Percentiles rank a stretch among this genome's conserved stretches.
Evolutionary conservation across 495 filamentous ascomycete genomes (phyloP).

Genomic region (Chaetomium cochliodes): DNA sequence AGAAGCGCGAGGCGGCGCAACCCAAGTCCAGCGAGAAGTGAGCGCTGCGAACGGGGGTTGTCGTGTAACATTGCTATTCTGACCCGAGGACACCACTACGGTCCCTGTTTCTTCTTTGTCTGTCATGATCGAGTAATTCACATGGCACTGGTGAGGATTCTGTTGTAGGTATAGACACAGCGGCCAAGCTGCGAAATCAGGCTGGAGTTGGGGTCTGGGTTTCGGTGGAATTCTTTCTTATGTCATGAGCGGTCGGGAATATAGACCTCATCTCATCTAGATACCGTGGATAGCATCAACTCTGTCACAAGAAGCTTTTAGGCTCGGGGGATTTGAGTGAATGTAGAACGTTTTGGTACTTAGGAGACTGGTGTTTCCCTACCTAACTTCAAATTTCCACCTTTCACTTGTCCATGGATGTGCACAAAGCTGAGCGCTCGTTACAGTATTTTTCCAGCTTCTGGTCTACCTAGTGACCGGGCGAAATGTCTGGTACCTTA

Average conservation of each 20-base stretch:
- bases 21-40: conserved; percentile 23
- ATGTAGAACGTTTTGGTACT: too few relatives aligned
- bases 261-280: conserved; percentile 25
- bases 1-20: conserved; percentile 10
- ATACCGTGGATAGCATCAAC: conserved; percentile 19
- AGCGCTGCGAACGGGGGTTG: background rate
- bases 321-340: too few relatives aligned
- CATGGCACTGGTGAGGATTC: conserved; percentile 16
- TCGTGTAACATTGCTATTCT: background rate
- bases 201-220: conserved; percentile 15
- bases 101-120: conserved; percentile 14
- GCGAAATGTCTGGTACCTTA: too few relatives aligned
- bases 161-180: conserved; percentile 21
- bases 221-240: conserved; percentile 6
- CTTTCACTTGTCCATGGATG: too few relatives aligned
- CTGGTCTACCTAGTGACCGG: too few relatives aligned
- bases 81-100: background rate
- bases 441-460: too few relatives aligned
- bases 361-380: too few relatives aligned
- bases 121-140: conserved; percentile 12
- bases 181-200: background rate
- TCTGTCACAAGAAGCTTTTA: background rate
- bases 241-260: conserved; percentile 9
- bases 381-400: too few relatives aligned
- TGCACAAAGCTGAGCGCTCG: too few relatives aligned